Conservation (phyloP, 331 rosid genomes). For the Ulmus americana region DNA sequence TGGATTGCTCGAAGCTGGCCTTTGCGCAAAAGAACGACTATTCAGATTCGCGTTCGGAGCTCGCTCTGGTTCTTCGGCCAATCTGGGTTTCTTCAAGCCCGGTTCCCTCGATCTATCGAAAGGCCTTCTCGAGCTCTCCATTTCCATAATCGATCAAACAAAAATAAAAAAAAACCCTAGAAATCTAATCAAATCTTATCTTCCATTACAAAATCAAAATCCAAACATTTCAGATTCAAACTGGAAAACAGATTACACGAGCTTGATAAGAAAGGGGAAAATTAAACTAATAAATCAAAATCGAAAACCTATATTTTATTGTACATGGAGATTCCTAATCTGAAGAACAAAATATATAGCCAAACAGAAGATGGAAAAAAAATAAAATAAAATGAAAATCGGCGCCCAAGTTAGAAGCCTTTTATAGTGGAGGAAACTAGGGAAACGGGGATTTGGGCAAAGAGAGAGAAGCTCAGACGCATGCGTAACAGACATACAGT, state of each 20-base stretch:
- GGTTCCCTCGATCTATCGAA: conserved; percentile 76
- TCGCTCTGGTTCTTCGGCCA: conserved; percentile 52
- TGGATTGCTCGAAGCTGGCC: conserved; percentile 38
- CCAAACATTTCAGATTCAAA: not conserved
- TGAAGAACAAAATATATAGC: too few relatives aligned
- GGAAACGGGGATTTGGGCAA: too few relatives aligned
- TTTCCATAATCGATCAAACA: conserved; percentile 36
- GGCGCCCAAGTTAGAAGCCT: too few relatives aligned
- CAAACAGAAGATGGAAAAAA: too few relatives aligned
- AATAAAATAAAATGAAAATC: too few relatives aligned
- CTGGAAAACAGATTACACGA: not conserved
- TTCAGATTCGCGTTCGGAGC: conserved; percentile 27
- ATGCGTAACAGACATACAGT: too few relatives aligned
- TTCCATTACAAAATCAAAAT: conserved; percentile 21
- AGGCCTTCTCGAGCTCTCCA: conserved; percentile 81
- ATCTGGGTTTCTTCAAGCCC: conserved; percentile 69
- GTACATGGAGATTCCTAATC: too few relatives aligned
- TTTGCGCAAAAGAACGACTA: conserved; percentile 53
- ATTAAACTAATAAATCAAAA: too few relatives aligned
- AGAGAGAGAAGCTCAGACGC: too few relatives aligned
- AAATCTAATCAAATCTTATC: conserved; percentile 35
- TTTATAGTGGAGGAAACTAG: too few relatives aligned
- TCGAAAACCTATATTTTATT: too few relatives aligned
- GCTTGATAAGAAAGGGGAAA: too few relatives aligned
- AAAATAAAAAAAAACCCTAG: conserved; percentile 35